Base-by-base conservation (phyloP, 441 rosid genomes). In the Erodium moschatum region DNA sequence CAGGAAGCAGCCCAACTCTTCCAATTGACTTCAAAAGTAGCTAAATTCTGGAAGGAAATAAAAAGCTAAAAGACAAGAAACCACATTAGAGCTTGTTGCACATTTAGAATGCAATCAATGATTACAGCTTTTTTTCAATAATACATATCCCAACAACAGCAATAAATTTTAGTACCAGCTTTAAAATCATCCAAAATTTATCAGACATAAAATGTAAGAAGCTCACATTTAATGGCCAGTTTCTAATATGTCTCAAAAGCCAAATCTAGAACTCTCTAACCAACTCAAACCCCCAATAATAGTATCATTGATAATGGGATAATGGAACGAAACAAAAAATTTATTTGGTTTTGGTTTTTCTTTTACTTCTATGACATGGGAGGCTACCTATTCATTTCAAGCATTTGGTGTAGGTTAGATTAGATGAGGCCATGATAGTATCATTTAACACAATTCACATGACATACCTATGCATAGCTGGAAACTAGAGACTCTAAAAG, bases 261-360 rank as follows among this genome's bases (percentile, higher is more conserved):
- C 4, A 27, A 62, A 62, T 62, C 35, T 62, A 62, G n/a, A 62
- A 27, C 38, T 24, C 12, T 62, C 15, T 62, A 27, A 62, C 65
- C 65, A 62, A 62, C 65, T 38, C 42, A 38, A 38, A 38, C 42
- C 42, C 42, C 42, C 42, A 0, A 38, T 38, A 38, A 38, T 6
- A 38, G 9, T 38, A 38, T 6, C 33, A 62, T 62, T 62, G 16
- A 66, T 66, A 19, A 15, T 42, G n/a, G 8, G 31, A 56, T 56
- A 4, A 56, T n/a, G n/a, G n/a, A n/a, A n/a, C n/a, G n/a, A n/a
- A 18, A 56, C 6, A 19, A 27, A 56, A 18, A 19, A 18, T 18
- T 18, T 56, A 56, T 54, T 54, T 54, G 9, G 8, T 16, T 16
- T 54, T 54, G 42, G 4, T 31, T 31, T 2, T 31, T 38, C 6